phyloP scores from a whole-genome alignment of 2,329 filamentous ascomycete species.

The Tolypocladium endophyticum region DNA sequence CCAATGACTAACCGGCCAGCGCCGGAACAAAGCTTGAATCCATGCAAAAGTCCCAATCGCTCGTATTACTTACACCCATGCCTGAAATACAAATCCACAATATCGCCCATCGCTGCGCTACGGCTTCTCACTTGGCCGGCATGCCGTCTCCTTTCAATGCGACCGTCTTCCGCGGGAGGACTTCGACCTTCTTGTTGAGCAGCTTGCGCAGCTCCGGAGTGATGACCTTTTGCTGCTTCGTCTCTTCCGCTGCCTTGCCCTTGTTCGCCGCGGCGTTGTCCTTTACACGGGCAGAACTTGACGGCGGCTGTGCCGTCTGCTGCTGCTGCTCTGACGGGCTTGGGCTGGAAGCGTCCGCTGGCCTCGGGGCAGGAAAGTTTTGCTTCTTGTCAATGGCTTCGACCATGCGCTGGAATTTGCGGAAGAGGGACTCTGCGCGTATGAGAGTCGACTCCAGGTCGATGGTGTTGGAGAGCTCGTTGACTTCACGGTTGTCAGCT shows the following conservation, averaged over 20 bases:
- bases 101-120: neutral
- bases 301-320: slow-evolving; percentile 4
- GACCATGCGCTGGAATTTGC: slow-evolving; percentile 76
- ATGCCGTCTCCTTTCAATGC: slow-evolving; percentile 25
- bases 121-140: slow-evolving; percentile 7
- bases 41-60: neutral
- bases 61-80: neutral
- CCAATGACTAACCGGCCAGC: neutral
- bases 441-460: slow-evolving; percentile 80
- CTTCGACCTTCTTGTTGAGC: slow-evolving; percentile 36
- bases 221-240: slow-evolving; percentile 33
- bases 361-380: slow-evolving; percentile 57
- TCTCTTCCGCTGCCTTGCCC: slow-evolving; percentile 6
- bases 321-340: neutral
- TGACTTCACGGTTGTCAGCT: slow-evolving; percentile 47
- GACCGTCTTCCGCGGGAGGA: slow-evolving; percentile 27
- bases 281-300: neutral
- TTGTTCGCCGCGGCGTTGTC: slow-evolving; percentile 3
- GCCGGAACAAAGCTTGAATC: neutral
- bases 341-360: neutral
- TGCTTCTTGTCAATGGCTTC: slow-evolving; percentile 88
- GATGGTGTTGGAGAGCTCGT: slow-evolving; percentile 88
- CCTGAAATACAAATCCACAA: neutral
- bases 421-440: slow-evolving; percentile 80
- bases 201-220: slow-evolving; percentile 46